phyloP scores from a whole-genome alignment of 1,284 basidiomycete species.

The Sanguinoderma infundibulare region DNA sequence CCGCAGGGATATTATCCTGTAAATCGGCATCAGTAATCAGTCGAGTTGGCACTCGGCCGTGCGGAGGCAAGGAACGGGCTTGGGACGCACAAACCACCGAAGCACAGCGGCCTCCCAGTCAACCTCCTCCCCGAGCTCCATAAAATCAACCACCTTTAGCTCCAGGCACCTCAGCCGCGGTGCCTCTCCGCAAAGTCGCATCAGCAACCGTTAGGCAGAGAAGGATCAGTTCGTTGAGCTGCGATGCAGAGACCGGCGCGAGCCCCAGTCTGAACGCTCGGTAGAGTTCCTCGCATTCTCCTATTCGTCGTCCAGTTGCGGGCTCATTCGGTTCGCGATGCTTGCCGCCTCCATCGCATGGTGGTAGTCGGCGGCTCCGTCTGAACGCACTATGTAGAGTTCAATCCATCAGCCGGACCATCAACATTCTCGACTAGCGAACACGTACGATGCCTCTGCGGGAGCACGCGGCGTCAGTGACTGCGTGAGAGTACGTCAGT shows the following conservation, averaged over 20 bases:
- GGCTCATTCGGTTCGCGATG: slow-evolving; percentile 34
- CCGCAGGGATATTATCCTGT: too few relatives aligned
- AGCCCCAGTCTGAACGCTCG: slow-evolving; percentile 30
- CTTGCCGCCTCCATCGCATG: slow-evolving; percentile 35
- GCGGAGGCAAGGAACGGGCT: too few relatives aligned
- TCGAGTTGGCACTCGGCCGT: too few relatives aligned
- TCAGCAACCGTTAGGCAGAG: slow-evolving; percentile 10
- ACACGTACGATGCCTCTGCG: slow-evolving; percentile 43
- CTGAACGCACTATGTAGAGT: slow-evolving; percentile 68
- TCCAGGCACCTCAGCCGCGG: too few relatives aligned
- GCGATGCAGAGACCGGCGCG: slow-evolving; percentile 24
- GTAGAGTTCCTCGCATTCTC: slow-evolving; percentile 34
- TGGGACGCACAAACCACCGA: too few relatives aligned
- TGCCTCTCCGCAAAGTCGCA: too few relatives aligned
- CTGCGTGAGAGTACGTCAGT: slow-evolving; percentile 9
- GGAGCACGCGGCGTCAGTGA: slow-evolving; percentile 24
- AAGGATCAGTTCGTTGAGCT: slow-evolving; percentile 14
- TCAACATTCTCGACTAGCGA: slow-evolving; percentile 17
- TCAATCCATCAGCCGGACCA: slow-evolving; percentile 15
- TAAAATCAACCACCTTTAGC: too few relatives aligned
- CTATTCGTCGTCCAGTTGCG: slow-evolving; percentile 37
- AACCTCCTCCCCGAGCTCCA: too few relatives aligned
- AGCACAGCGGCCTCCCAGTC: too few relatives aligned
- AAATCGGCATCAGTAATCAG: too few relatives aligned
- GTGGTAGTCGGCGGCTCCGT: slow-evolving; percentile 78